Percentiles rank a stretch among this genome's conserved stretches.
Conservation (phyloP, 768 basidiomycete genomes). For the Tulasnella sp. region DNA sequence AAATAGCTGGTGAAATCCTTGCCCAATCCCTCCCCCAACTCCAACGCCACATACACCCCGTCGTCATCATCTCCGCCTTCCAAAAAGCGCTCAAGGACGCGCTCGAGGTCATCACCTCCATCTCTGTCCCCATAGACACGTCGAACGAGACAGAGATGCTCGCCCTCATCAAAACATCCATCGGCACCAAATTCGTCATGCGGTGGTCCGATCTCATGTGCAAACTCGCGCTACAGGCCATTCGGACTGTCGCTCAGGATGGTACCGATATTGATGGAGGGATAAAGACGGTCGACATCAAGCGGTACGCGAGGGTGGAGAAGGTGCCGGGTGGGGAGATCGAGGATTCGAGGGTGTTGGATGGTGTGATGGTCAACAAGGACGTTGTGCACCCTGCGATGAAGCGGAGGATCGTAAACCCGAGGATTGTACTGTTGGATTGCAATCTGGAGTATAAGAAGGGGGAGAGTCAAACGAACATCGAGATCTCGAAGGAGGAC, state of each 20-base stretch:
- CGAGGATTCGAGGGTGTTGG: conserved; percentile 77
- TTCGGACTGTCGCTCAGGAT: conserved; percentile 66
- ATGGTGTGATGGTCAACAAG: conserved; percentile 96
- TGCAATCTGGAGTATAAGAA: conserved; percentile 99
- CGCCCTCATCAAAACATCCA: conserved; percentile 92
- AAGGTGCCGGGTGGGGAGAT: conserved; percentile 98
- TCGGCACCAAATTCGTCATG: conserved; percentile 94
- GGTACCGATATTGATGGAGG: conserved; percentile 44
- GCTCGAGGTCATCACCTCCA: conserved; percentile 73
- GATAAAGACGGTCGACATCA: conserved; percentile 89
- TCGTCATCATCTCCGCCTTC: conserved; percentile 97
- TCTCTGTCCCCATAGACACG: conserved; percentile 85
- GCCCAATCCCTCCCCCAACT: conserved; percentile 88
- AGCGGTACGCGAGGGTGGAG: conserved; percentile 94
- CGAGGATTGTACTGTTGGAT: conserved; percentile 79
- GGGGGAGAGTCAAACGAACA: conserved; percentile 96
- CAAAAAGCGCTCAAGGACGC: conserved; percentile 92
- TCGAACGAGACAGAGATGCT: conserved; percentile 85
- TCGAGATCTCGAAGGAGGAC: conserved; percentile 88
- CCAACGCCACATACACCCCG: conserved; percentile 95
- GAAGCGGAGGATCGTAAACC: conserved; percentile 82
- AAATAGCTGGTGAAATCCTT: conserved; percentile 86
- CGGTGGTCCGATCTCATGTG: conserved; percentile 99
- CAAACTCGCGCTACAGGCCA: conserved; percentile 82
- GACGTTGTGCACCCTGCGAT: conserved; percentile 97